Evolutionary conservation across 2,329 filamentous ascomycete genomes (phyloP).

Genomic region (Nemania diffusa): DNA sequence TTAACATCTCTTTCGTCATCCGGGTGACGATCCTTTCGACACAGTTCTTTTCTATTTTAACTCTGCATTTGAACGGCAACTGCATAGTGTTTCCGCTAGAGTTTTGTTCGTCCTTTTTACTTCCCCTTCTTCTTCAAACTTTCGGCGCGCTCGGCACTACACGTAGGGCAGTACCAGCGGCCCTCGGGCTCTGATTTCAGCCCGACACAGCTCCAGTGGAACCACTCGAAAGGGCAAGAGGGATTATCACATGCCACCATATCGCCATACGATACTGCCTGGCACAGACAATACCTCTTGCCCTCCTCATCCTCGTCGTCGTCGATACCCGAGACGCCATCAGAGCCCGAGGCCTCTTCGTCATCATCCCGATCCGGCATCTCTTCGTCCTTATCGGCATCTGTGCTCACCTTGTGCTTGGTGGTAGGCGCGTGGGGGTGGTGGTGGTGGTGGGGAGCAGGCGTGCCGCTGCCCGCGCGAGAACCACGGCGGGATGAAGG

Average conservation of each 20-base stretch:
- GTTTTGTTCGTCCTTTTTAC: conserved; percentile 16
- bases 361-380: conserved; percentile 60
- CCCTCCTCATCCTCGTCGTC: conserved; percentile 80
- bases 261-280: conserved; percentile 84
- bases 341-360: conserved; percentile 54
- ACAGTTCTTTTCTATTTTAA: neutral
- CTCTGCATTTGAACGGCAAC: neutral
- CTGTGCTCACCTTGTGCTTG: conserved; percentile 35
- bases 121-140: conserved; percentile 60
- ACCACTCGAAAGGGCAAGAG: conserved; percentile 85
- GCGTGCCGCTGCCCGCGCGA: conserved; percentile 53
- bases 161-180: conserved; percentile 74
- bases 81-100: neutral
- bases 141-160: conserved; percentile 55
- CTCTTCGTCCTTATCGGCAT: conserved; percentile 47
- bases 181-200: conserved; percentile 75
- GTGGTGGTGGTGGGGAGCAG: conserved; percentile 45
- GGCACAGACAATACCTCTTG: conserved; percentile 85
- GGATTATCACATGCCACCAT: conserved; percentile 92
- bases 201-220: conserved; percentile 81
- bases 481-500: conserved; percentile 61
- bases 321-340: conserved; percentile 35
- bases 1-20: neutral
- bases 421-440: conserved; percentile 24
- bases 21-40: neutral